Base-by-base conservation (phyloP, 2,329 filamentous ascomycete species). In the Sordariomycetes sp. region DNA sequence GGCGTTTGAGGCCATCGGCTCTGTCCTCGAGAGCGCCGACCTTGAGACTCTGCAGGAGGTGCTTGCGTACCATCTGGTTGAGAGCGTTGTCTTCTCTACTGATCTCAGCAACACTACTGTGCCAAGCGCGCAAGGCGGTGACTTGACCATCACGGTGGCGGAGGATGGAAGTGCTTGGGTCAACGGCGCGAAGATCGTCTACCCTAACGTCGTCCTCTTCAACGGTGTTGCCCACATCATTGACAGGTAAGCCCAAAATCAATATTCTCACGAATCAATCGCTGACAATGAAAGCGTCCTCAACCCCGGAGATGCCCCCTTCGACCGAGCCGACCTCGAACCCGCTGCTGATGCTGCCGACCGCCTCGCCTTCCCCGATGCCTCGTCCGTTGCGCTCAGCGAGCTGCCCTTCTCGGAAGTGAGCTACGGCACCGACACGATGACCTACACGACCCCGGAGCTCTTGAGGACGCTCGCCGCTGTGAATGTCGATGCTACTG, bases 181-280 rank as follows among this genome's bases (percentile, higher is more conserved):
- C 1, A 55, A 57, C 9, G 43, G 44, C 9, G 54, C 54, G 0
- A 51, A 44, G 36, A 55, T 58, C 21, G 39, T 51, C 2, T 44
- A 46, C 5, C 43, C 53, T 16, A 53, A 58, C 34, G 38, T 42
- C 10, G 46, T 58, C 12, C 30, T 55, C 2, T 46, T 40, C 28
- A 58, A 57, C 21, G 53, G 54, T 24, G 44, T 58, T 8, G 54
- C 49, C 7, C 54, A 58, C 24, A 42, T 48, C 21, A 49, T 57
- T 30, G 53, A 57, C 21, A 41, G 41, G 51, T 53, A 21, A 37
- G 44, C 8, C 36, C 15, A 4, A 15, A 8, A 8, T 18, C 15
- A 7, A 14, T 8, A 15, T 9, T 19, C 28, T 17, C 16, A 14
- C 3, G 15, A n/a, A 19, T 30, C 28, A 17, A 19, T 17, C 10